Conservation (phyloP, 2,329 filamentous ascomycete genomes). For the Colletotrichum shisoi region DNA sequence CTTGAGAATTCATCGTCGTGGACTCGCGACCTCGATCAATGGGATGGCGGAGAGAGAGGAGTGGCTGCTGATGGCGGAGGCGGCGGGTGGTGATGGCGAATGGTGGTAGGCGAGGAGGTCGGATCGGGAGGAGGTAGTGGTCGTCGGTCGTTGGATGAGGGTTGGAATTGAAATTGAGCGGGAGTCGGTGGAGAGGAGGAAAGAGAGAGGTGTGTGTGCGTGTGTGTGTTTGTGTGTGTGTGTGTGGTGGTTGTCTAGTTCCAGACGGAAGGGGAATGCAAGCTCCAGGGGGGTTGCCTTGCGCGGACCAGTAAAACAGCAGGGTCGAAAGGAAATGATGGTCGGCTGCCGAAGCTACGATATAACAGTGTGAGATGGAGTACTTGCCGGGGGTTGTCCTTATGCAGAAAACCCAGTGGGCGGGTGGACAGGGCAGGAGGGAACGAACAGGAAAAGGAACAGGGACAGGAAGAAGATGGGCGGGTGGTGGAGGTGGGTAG, state of each 20-base stretch:
- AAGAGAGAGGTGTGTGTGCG: slow-evolving; percentile 31
- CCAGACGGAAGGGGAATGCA: slow-evolving; percentile 41
- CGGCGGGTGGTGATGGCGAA: slow-evolving; percentile 21
- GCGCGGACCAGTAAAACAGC: slow-evolving; percentile 40
- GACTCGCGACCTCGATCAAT: slow-evolving; percentile 29
- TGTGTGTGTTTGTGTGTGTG: slow-evolving; percentile 8
- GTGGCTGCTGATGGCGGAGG: slow-evolving; percentile 7
- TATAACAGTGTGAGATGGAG: slow-evolving; percentile 1
- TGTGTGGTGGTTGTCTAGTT: slow-evolving; percentile 37
- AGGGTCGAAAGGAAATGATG: slow-evolving; percentile 40
- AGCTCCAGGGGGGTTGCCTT: slow-evolving; percentile 41
- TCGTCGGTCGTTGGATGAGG: slow-evolving; percentile 39
- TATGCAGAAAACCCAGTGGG: slow-evolving; percentile 36
- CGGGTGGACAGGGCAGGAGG: slow-evolving; percentile 29
- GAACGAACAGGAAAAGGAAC: slow-evolving; percentile 16
- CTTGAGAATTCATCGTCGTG: slow-evolving; percentile 63
- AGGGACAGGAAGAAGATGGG: not conserved
- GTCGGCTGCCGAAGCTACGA: slow-evolving; percentile 26
- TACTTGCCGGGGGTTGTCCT: slow-evolving; percentile 23
- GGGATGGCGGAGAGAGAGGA: slow-evolving; percentile 33
- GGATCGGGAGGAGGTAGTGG: slow-evolving; percentile 34
- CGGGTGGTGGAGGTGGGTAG: not conserved
- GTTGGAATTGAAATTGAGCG: slow-evolving; percentile 38
- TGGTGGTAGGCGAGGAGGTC: slow-evolving; percentile 34
- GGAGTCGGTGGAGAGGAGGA: slow-evolving; percentile 39